Evolutionary conservation across 345 rosid species (phyloP), one percentile per base, ranked within the genome.

Genomic region (Hibiscus syriacus): DNA sequence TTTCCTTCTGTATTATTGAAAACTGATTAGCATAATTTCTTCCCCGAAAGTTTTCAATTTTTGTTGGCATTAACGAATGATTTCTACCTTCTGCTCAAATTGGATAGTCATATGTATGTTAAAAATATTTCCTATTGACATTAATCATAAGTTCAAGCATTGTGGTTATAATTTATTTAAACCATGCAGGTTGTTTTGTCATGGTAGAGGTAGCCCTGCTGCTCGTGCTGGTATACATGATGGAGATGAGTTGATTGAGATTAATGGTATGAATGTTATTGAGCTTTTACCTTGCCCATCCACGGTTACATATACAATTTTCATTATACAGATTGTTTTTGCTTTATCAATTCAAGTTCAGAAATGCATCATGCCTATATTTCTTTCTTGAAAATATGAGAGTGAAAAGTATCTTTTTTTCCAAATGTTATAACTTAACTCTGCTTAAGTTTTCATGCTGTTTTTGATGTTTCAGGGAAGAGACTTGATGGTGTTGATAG

Each of bases 171-270:
- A 1, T 53, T 45, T 23, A 10, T 73, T 72, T 23, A n/a, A 55
- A 16, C 52, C 5, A 55, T 80, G 80, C 87, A 89, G 96, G 90
- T 87, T 71, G 91, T 92, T 62, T 73, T 92, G 84, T 87, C 92
- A 66, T 87, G 89, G 71, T 92, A 52, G 87, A 92, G 91, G 82
- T 73, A 81, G 96, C 74, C 98, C 98, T 7, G 96, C 98, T 63
- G 90, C 95, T 74, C 96, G 87, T 70, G 92, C 91, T 25, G 91
- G 98, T 55, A 84, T 89, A 75, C 90, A 67, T n/a, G 87, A 82
- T 64, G 98, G 98, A 54, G 92, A 87, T 76, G 89, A 89, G 70
- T 72, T 92, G 79, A 71, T 92, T 48, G 96, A 92, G 88, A 92
- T 92, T 20, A 86, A 92, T 68, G 98, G 98, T 92, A 87, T 19